phyloP scores from a whole-genome alignment of 2,329 filamentous ascomycete species.

The Alternaria sp. region DNA sequence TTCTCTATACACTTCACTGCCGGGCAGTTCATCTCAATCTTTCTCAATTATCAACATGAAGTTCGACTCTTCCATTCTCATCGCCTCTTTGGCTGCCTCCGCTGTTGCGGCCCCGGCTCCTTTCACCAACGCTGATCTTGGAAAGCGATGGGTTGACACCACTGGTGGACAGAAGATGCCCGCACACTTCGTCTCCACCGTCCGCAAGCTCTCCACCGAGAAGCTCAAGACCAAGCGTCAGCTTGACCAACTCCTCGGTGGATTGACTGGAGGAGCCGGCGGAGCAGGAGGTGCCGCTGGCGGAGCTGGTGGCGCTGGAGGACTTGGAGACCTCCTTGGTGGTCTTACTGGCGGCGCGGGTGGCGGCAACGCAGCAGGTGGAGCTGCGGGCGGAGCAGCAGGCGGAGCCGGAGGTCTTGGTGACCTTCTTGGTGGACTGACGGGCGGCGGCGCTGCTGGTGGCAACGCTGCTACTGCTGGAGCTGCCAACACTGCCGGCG shows the following conservation, averaged over 20 bases:
- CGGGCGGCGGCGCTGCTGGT: neutral
- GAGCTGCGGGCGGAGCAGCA: neutral
- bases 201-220: slow-evolving; percentile 33
- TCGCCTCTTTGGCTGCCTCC: slow-evolving; percentile 38
- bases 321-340: slow-evolving; percentile 8
- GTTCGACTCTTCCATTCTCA: slow-evolving; percentile 37
- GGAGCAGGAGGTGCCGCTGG: slow-evolving; percentile 14
- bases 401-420: neutral
- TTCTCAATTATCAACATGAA: slow-evolving; percentile 34
- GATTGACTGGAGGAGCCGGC: slow-evolving; percentile 5
- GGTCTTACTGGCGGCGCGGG: slow-evolving; percentile 15
- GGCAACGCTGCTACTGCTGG: neutral
- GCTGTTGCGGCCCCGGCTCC: slow-evolving; percentile 39
- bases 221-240: slow-evolving; percentile 22
- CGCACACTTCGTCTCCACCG: slow-evolving; percentile 33
- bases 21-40: slow-evolving; percentile 32
- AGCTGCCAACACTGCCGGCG: slow-evolving; percentile 13
- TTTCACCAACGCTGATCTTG: slow-evolving; percentile 18
- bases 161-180: slow-evolving; percentile 31
- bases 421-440: neutral
- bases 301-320: slow-evolving; percentile 7
- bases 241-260: slow-evolving; percentile 1
- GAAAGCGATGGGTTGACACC: slow-evolving; percentile 39
- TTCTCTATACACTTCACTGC: slow-evolving; percentile 32
- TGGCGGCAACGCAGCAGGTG: neutral